Evolutionary conservation across 2,329 filamentous ascomycete genomes (phyloP), one percentile per base, ranked within the genome.

Genomic region (Phialophora macrospora): DNA sequence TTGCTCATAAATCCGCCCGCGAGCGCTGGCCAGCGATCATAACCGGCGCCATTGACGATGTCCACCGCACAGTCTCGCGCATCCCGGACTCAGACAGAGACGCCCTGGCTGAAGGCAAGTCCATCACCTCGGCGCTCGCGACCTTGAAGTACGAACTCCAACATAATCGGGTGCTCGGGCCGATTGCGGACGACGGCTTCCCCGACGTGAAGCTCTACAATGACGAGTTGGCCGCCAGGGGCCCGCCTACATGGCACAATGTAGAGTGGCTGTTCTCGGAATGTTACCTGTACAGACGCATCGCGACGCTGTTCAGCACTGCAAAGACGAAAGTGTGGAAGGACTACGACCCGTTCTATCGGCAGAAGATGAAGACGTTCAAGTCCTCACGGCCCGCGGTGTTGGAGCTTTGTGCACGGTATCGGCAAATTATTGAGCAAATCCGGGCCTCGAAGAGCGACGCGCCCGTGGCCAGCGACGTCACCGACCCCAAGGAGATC

Each of bases 21-120:
- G 89, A 93, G 71, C 85, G 95, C 77, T 99, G 94, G 95, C 95
- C 95, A 17, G 84, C 97, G 63, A 99, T 99, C 75, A 81, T 99
- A 73, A 98, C 95, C 17, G 88, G 93, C 76, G 91, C 90, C 63
- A 95, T 99, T 74, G 94, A 99, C 76, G 94, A 98, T 77, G 84
- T 96, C n/a, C 93, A 96, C 80, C 90, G 91, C 17, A 78, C 77
- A 1, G 75, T 80, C 4, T 73, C 72, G 28, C 70, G 76, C 38
- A 73, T 79, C 60, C 84, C 90, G 7, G 85, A 90, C 3, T 81
- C 82, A 38, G 78, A 87, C 9, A 73, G 76, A 8, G 79, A 87
- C 65, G 90, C 90, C 75, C 79, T 83, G 38, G 85, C 85, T 26
- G 95, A 98, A 77, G 95, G 95, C 73, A 97, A 97, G 82, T 83